These are phyloP conservation scores for Zymoseptoria crescenta DNA, from an alignment of 2,329 filamentous ascomycete species.

Conservation along the genomic window DNA sequence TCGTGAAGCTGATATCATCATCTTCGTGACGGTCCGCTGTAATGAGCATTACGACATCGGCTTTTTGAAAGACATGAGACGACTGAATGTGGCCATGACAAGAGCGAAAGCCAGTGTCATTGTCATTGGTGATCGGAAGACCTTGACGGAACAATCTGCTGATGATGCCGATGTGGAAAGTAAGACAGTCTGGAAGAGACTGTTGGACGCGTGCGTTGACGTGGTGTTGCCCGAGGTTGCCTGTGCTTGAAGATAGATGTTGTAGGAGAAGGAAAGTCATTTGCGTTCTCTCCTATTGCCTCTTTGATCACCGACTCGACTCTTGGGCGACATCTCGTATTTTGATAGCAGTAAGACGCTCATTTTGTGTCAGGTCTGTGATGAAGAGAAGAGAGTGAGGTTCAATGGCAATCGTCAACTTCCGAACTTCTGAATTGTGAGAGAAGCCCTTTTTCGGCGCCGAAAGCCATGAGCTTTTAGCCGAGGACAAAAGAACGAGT, in stretches of 20 bases:
- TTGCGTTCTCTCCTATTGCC: too few relatives aligned
- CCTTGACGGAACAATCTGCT: neutral
- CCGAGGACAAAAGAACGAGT: neutral
- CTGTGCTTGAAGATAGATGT: neutral
- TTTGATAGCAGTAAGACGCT: too few relatives aligned
- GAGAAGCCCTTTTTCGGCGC: too few relatives aligned
- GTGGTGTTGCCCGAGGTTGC: neutral
- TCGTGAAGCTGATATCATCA: conserved; percentile 3
- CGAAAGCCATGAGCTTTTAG: neutral
- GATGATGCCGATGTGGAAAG: neutral
- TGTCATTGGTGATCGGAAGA: conserved; percentile 2
- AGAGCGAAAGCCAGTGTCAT: conserved; percentile 3
- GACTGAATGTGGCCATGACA: conserved; percentile 4
- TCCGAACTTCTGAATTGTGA: too few relatives aligned
- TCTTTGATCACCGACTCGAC: too few relatives aligned
- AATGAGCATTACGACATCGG: conserved; percentile 3
- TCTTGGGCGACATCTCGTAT: too few relatives aligned
- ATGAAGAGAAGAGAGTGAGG: too few relatives aligned
- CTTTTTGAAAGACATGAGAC: conserved; percentile 83
- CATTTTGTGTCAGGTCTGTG: too few relatives aligned
- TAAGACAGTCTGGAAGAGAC: neutral
- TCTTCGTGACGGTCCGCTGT: conserved; percentile 2
- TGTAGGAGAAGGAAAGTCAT: too few relatives aligned
- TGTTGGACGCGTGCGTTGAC: neutral
- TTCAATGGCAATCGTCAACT: too few relatives aligned